These are phyloP conservation scores for Neurospora sp. DNA, from an alignment of 495 filamentous ascomycete species.

Conservation along the genomic window DNA sequence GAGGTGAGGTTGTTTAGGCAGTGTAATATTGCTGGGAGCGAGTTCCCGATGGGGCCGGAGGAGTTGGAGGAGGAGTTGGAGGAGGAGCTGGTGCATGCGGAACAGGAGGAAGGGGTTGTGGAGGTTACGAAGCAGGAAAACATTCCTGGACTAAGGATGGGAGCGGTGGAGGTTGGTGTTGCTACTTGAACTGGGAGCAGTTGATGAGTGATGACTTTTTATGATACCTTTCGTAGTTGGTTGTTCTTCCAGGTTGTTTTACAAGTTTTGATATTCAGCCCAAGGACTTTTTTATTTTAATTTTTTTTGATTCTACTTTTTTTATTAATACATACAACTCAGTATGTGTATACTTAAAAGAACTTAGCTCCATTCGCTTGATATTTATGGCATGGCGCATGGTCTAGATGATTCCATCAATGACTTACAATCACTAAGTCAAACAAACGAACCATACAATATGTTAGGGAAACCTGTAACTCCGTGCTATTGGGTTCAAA, in stretches of 20 bases:
- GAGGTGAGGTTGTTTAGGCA: constrained; percentile 65
- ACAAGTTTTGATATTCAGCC: no score
- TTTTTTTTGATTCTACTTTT: no score
- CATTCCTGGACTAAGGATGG: neutral
- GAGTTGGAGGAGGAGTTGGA: constrained; percentile 1
- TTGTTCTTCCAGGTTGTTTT: no score
- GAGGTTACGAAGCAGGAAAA: neutral
- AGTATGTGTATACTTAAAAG: no score
- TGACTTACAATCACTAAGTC: neutral
- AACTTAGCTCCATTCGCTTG: neutral
- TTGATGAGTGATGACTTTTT: neutral
- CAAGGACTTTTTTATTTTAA: no score
- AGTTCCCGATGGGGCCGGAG: constrained; percentile 39
- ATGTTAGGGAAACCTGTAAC: neutral
- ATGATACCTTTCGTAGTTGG: neutral
- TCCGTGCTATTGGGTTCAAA: neutral
- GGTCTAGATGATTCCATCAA: neutral
- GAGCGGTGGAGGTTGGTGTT: neutral
- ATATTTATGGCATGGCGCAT: no score
- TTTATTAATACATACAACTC: no score
- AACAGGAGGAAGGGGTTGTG: neutral
- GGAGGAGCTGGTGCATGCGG: neutral
- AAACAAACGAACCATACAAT: neutral
- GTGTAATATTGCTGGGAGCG: constrained; percentile 60
- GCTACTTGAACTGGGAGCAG: neutral